Evolutionary conservation across 2,329 filamentous ascomycete species (phyloP).

Genomic region (Epichloe hybrida): DNA sequence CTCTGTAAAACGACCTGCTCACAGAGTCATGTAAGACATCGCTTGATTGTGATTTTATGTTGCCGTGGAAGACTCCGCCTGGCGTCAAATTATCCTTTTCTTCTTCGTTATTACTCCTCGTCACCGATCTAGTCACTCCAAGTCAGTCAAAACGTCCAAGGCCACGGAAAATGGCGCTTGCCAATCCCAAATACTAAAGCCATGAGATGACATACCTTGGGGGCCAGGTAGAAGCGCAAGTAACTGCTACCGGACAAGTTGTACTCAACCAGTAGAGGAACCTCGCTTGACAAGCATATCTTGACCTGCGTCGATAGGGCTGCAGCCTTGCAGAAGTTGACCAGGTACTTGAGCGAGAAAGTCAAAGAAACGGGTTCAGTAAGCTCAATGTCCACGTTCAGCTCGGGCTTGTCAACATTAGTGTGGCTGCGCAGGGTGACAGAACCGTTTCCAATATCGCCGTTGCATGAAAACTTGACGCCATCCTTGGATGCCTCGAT

Average conservation of each 20-base stretch:
- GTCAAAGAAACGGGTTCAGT: conserved; percentile 87
- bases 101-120: conserved; percentile 19
- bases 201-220: conserved; percentile 55
- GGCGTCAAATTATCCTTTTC: neutral
- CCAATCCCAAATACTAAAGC: neutral
- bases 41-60: conserved; percentile 4
- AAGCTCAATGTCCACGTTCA: conserved; percentile 79
- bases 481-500: conserved; percentile 97
- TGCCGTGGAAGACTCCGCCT: conserved; percentile 1
- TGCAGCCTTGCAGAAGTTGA: conserved; percentile 99
- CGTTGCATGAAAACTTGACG: conserved; percentile 84
- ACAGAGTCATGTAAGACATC: conserved; percentile 6
- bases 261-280: conserved; percentile 93
- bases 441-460: conserved; percentile 91
- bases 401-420: conserved; percentile 76
- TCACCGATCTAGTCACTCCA: conserved; percentile 21
- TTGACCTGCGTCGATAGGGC: conserved; percentile 70
- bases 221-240: conserved; percentile 92
- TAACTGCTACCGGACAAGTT: conserved; percentile 68
- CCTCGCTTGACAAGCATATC: conserved; percentile 90
- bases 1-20: neutral
- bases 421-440: conserved; percentile 83
- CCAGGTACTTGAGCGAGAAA: conserved; percentile 97
- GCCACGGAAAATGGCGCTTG: neutral
- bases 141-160: neutral